Percentiles rank a stretch among this genome's conserved stretches.
These are phyloP conservation scores for Hypericum perforatum DNA, from an alignment of 345 rosid genomes.

Conservation along the genomic window DNA sequence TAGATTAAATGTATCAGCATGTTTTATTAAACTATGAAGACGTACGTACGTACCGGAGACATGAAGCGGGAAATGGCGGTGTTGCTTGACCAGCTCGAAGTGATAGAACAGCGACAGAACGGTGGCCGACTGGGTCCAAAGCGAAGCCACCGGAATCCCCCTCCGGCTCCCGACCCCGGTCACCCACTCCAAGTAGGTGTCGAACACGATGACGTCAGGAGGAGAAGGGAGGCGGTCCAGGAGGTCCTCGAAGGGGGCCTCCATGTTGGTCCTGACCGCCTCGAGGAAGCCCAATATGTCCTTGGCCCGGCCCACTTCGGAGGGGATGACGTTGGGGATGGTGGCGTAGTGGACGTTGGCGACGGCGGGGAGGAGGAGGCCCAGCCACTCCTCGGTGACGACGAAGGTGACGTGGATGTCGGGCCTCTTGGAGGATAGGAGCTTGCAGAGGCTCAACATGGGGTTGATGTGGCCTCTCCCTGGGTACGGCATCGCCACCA, in stretches of 20 bases:
- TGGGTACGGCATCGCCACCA: too few relatives aligned
- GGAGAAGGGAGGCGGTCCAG: constrained; percentile 10
- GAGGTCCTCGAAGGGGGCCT: constrained; percentile 14
- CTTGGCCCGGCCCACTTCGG: constrained; percentile 10
- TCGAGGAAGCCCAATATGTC: constrained; percentile 10
- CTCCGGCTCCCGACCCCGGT: constrained; percentile 13
- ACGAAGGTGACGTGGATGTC: too few relatives aligned
- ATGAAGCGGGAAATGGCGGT: constrained; percentile 13
- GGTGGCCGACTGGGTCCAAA: constrained; percentile 12
- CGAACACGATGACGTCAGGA: constrained; percentile 5
- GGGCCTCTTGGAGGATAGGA: too few relatives aligned
- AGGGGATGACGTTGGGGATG: constrained; percentile 21
- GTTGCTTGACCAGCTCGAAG: constrained; percentile 8
- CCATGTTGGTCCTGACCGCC: constrained; percentile 17
- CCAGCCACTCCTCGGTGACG: too few relatives aligned
- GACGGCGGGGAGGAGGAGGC: too few relatives aligned
- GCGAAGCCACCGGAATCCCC: constrained; percentile 19
- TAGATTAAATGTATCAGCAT: too few relatives aligned
- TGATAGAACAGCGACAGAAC: constrained; percentile 15
- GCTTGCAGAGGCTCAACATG: too few relatives aligned
- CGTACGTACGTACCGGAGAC: constrained; percentile 3
- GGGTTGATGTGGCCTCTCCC: too few relatives aligned
- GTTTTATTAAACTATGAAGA: too few relatives aligned
- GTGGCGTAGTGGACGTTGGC: constrained; percentile 9
- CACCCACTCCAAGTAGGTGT: constrained; percentile 8